Evolutionary conservation across 139 green algal species (phyloP), one percentile per base, ranked within the genome.

Genomic region (Chlamydomonas schloesseri): DNA sequence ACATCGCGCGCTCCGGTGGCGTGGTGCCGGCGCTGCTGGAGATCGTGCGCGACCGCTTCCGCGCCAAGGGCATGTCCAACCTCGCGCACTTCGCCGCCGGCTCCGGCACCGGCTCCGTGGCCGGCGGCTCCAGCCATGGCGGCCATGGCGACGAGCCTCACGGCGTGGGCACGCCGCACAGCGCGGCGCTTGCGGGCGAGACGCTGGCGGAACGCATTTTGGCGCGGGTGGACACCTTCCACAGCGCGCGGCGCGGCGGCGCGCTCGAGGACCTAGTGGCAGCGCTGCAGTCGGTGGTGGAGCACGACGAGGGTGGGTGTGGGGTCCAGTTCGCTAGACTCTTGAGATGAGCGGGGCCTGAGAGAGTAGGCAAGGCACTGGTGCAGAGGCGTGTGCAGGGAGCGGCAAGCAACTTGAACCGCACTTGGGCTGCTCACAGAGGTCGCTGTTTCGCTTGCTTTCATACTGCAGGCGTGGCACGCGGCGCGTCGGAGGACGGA

Each of bases 11-110:
- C 53, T 29, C 55, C 2, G 81, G 81, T 33, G 81, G 81, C 69
- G 50, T 87, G 81, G 81, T 87, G 53, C 81, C 81, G 6, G 81
- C 81, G 34, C 55, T 87, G 53, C 68, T 87, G 24, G 81, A 87
- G 33, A 47, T 87, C 24, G 81, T 87, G 26, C 53, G 69, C 5
- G 81, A 87, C 0, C 81, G 81, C 28, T 87, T 87, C 33, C 68
- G 69, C 6, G 24, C 42, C 23, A 87, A 87, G 55, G 81, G 81
- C 33, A 47, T 80, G 14, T 24, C 47, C 53, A 87, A 71, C 70
- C 33, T 87, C 69, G 69, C 69, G 21, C 46, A 76, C 8, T 10
- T 58, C 37, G 64, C 71, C 33, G 46, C 13, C 46, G 47, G 46
- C 18, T 17, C 10, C 13, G 29, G 64, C 64, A 24, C 64, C 24